These are phyloP conservation scores for Eutrema japonicum DNA, from an alignment of 345 rosid genomes.

Conservation along the genomic window DNA sequence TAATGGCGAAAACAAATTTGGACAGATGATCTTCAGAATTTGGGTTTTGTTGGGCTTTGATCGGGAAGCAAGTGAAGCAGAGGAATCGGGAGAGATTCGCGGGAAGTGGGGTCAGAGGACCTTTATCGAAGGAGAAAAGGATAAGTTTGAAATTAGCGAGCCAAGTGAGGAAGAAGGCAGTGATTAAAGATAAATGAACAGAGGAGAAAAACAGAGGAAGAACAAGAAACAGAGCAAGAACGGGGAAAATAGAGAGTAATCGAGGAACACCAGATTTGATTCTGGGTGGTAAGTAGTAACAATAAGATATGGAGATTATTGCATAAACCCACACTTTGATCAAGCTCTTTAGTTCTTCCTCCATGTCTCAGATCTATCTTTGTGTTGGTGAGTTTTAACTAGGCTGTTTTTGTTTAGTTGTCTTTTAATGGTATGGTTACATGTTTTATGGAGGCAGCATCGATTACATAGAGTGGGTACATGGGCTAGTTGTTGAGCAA, in stretches of 20 bases:
- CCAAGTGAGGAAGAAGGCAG: constrained; percentile 45
- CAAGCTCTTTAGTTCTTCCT: constrained; percentile 40
- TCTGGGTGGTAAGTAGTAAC: constrained; percentile 41
- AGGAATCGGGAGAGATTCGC: constrained; percentile 32
- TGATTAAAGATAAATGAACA: constrained; percentile 15
- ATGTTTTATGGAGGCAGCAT: neutral
- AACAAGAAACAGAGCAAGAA: constrained; percentile 40
- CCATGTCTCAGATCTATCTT: constrained; percentile 27
- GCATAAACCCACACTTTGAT: constrained; percentile 34
- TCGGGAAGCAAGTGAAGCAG: constrained; percentile 45
- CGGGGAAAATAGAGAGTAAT: constrained; percentile 46
- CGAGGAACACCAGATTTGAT: constrained; percentile 41
- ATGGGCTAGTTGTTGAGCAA: neutral
- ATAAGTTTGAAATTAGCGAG: constrained; percentile 55
- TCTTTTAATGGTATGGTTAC: neutral
- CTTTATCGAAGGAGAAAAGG: constrained; percentile 50
- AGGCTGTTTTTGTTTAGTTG: neutral
- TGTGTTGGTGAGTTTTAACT: neutral
- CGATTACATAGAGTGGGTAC: neutral
- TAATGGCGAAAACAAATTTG: constrained; percentile 34
- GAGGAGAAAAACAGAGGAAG: constrained; percentile 45
- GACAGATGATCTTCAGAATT: constrained; percentile 19
- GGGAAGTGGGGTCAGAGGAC: constrained; percentile 41
- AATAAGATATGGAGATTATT: constrained; percentile 40
- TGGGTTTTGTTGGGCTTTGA: constrained; percentile 47